Evolutionary conservation across 2,329 filamentous ascomycete genomes (phyloP).

Genomic region (Chalara sp.): DNA sequence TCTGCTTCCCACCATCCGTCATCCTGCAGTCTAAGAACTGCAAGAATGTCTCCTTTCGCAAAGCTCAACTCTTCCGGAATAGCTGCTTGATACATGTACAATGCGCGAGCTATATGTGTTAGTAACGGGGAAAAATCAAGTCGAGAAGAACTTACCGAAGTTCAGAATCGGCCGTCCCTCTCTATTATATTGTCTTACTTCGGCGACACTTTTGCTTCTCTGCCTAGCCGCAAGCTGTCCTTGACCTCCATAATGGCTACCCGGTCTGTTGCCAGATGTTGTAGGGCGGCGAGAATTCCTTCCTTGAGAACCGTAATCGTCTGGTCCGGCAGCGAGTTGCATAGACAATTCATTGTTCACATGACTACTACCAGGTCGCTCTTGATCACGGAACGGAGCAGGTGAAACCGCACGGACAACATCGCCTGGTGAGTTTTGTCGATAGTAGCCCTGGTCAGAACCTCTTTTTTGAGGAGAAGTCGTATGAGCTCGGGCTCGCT

Average conservation of each 20-base stretch:
- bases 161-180: constrained; percentile 86
- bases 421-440: constrained; percentile 40
- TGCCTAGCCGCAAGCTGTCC: constrained; percentile 34
- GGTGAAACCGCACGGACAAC: constrained; percentile 40
- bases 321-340: constrained; percentile 50
- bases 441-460: constrained; percentile 45
- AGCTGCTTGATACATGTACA: constrained; percentile 90
- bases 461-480: constrained; percentile 38
- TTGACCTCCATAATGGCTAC: constrained; percentile 31
- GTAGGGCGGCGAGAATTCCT: constrained; percentile 37
- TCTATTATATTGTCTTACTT: constrained; percentile 71
- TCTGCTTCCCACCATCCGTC: constrained; percentile 99
- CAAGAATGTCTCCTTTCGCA: constrained; percentile 83
- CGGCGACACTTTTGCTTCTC: constrained; percentile 81
- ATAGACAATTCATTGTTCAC: constrained; percentile 49
- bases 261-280: constrained; percentile 36
- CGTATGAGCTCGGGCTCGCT: constrained; percentile 23
- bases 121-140: constrained; percentile 11
- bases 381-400: constrained; percentile 29
- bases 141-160: constrained; percentile 65
- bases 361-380: constrained; percentile 42
- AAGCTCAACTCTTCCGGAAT: constrained; percentile 95
- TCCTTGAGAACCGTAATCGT: constrained; percentile 51
- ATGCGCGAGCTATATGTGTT: constrained; percentile 64
- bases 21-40: constrained; percentile 84